A percentile compares a stretch with the other conserved stretches of the same genome.
Evolutionary conservation across 1,139 yeast species (phyloP).

Genomic region (Candida labiduridarum): DNA sequence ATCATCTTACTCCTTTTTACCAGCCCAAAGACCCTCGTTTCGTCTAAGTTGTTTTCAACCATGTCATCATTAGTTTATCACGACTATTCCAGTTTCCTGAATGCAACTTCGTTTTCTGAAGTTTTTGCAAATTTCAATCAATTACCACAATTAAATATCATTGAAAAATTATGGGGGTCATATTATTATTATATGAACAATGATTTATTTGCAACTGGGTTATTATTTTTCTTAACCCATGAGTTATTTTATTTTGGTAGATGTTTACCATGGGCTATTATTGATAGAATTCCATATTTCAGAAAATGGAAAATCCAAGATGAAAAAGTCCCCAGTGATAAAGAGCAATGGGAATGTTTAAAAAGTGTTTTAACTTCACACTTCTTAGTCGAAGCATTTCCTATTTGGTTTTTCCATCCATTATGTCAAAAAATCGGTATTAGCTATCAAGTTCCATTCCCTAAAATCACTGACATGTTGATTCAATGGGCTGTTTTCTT

Average conservation of each 20-base stretch:
- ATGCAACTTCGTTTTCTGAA: slow-evolving; percentile 40
- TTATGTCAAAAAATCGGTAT: slow-evolving; percentile 78
- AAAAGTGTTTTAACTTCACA: slow-evolving; percentile 83
- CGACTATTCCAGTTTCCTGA: slow-evolving; percentile 43
- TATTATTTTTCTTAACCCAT: slow-evolving; percentile 71
- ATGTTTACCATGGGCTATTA: slow-evolving; percentile 80
- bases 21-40: neutral
- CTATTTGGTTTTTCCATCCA: slow-evolving; percentile 96
- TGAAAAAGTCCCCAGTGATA: slow-evolving; percentile 52
- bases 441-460: slow-evolving; percentile 81
- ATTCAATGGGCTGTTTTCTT: slow-evolving; percentile 75
- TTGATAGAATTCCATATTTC: slow-evolving; percentile 77
- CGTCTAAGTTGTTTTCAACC: neutral
- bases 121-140: slow-evolving; percentile 40
- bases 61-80: slow-evolving; percentile 30
- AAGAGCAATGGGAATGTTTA: slow-evolving; percentile 91
- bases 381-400: slow-evolving; percentile 88
- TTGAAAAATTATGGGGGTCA: slow-evolving; percentile 74
- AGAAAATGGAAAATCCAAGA: slow-evolving; percentile 78
- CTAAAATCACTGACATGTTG: slow-evolving; percentile 56
- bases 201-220: slow-evolving; percentile 82
- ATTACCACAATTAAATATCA: slow-evolving; percentile 23
- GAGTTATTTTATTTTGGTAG: slow-evolving; percentile 84
- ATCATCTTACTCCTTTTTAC: neutral
- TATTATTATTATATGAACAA: slow-evolving; percentile 76